phyloP scores from a whole-genome alignment of 2,329 filamentous ascomycete genomes.

The Escovopsis sp. region DNA sequence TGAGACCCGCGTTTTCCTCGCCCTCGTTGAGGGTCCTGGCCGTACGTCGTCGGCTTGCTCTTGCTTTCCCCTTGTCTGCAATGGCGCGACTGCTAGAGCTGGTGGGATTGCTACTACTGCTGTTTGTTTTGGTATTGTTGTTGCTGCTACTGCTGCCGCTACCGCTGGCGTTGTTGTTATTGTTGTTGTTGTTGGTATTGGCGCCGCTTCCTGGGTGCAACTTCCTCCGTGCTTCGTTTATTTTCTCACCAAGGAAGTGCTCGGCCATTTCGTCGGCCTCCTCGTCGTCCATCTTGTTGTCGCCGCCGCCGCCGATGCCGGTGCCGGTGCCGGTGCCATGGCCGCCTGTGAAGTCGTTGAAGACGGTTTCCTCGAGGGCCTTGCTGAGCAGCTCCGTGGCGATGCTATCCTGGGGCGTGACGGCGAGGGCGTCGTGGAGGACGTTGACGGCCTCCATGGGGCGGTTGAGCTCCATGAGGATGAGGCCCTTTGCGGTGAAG shows the following conservation, averaged over 20 bases:
- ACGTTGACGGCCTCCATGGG: conserved; percentile 65
- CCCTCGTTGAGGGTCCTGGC: conserved; percentile 20
- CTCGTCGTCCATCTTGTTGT: too few species aligned
- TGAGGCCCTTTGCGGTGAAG: conserved; percentile 70
- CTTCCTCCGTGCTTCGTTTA: conserved; percentile 27
- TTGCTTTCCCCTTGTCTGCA: conserved; percentile 31
- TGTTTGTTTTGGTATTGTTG: too few species aligned
- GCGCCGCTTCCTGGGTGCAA: conserved; percentile 9
- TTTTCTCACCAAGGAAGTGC: conserved; percentile 30
- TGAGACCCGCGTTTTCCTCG: conserved; percentile 24
- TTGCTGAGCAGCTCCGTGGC: conserved; percentile 64
- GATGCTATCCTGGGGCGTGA: conserved; percentile 65
- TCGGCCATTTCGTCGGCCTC: conserved; percentile 35
- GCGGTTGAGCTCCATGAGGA: conserved; percentile 61
- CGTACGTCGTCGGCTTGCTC: conserved; percentile 19
- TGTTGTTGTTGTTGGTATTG: too few species aligned
- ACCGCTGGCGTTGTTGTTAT: too few species aligned
- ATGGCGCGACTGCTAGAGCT: conserved; percentile 5
- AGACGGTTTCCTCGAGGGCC: conserved; percentile 48
- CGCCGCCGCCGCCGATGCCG: too few species aligned
- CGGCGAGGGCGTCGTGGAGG: conserved; percentile 70
- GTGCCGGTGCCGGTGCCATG: too few species aligned
- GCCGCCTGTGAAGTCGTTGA: conserved; percentile 27
- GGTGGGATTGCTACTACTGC: too few species aligned
- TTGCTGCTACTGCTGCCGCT: too few species aligned